These are phyloP conservation scores for Pseudozyma thailandica DNA, from an alignment of 1,284 basidiomycete genomes.

Conservation along the genomic window DNA sequence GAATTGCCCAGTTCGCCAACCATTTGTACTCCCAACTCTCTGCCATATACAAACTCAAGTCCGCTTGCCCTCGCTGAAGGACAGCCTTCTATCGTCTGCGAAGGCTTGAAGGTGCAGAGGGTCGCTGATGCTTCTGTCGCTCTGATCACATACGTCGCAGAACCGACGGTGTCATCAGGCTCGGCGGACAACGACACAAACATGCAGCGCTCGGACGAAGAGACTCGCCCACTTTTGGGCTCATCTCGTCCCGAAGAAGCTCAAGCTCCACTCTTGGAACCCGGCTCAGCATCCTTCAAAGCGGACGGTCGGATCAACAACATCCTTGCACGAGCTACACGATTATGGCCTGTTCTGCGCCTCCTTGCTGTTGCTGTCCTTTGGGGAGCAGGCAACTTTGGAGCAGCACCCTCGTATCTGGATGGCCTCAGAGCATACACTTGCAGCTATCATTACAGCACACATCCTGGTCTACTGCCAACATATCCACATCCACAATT, in stretches of 20 bases:
- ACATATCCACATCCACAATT: constrained; percentile 22
- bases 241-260: not conserved
- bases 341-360: constrained; percentile 37
- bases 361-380: constrained; percentile 27
- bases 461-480: constrained; percentile 29
- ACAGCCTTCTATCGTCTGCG: too few species aligned
- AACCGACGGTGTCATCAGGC: too few species aligned
- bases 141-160: too few species aligned
- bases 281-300: constrained; percentile 1
- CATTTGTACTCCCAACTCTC: too few species aligned
- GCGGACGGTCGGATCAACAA: not conserved
- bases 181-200: not conserved
- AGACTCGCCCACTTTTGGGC: constrained; percentile 25
- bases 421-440: constrained; percentile 40
- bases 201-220: constrained; percentile 25
- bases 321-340: constrained; percentile 2
- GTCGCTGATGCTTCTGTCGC: too few species aligned
- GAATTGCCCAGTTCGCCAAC: too few species aligned
- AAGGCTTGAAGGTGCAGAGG: too few species aligned
- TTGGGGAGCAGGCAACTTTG: constrained; percentile 37
- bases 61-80: too few species aligned
- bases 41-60: too few species aligned
- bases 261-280: constrained; percentile 10
- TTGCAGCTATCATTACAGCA: constrained; percentile 38
- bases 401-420: constrained; percentile 34